Evolutionary conservation across 176 grass and related monocot genomes (phyloP), one percentile per base, ranked within the genome.

Genomic region (Miscanthus lutarioriparius): DNA sequence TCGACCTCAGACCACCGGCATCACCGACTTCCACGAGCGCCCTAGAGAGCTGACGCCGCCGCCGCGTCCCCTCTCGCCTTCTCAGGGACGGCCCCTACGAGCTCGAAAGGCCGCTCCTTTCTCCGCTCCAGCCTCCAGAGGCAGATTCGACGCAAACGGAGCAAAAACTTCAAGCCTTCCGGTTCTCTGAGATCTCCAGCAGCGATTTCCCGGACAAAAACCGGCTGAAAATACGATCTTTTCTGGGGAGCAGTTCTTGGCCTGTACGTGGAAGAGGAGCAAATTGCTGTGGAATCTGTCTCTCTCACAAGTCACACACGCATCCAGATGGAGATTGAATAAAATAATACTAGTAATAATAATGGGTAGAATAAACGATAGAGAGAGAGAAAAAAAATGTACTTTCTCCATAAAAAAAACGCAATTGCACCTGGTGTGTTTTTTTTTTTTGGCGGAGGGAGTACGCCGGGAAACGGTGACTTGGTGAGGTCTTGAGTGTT

Each of bases 221-320:
- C 62, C 4, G 70, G 38, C 76, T 37, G 65, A 84, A 35, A 75
- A 53, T 41, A 48, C 38, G 23, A 83, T 80, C 61, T 36, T 87
- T 76, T 63, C 62, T 70, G 35, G 85, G 70, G 76, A 87, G 74
- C 70, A 76, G 84, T 87, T 84, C 75, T 68, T 80, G 75, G 66
- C 68, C 77, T 80, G 44, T 38, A 30, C 74, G 45, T 12, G 47
- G 62, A 64, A 36, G 32, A 58, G 27, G n/a, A 87, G 49, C 76
- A 87, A 86, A 73, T 83, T 49, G 75, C 48, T 51, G 80, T 62
- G 81, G 89, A 87, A 87, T 91, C 81, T 91, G 10, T 80, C 85
- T 26, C 70, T 61, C 76, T 22, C 67, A 15, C 63, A 38, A 67
- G 72, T 67, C 86, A 83, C 67, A 40, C 83, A 54, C 79, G 51